phyloP scores from a whole-genome alignment of 495 filamentous ascomycete genomes.

The Jackrogersella multiformis region DNA sequence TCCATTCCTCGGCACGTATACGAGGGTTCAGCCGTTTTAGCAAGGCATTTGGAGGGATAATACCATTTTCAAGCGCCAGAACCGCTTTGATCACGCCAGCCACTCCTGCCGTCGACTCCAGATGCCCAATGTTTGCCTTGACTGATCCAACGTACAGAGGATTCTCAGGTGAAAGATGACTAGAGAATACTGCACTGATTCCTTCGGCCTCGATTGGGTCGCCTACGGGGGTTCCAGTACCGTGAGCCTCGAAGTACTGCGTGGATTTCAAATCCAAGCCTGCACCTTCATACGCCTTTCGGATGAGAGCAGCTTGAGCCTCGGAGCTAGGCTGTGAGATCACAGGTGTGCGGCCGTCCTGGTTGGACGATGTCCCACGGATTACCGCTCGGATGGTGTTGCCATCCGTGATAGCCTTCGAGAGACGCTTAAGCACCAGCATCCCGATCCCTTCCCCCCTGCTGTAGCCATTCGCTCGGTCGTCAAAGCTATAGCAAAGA shows the following conservation, averaged over 20 bases:
- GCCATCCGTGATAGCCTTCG: constrained; percentile 54
- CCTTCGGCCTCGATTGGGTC: constrained; percentile 49
- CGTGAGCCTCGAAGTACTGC: constrained; percentile 55
- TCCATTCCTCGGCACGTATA: neutral
- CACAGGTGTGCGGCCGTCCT: constrained; percentile 52
- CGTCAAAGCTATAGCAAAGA: constrained; percentile 54
- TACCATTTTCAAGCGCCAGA: constrained; percentile 56
- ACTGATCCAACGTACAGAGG: constrained; percentile 57
- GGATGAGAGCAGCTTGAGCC: constrained; percentile 64
- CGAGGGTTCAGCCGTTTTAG: neutral
- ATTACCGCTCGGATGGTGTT: constrained; percentile 63
- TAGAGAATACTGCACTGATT: constrained; percentile 9
- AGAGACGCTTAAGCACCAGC: constrained; percentile 58
- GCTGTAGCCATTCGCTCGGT: constrained; percentile 54
- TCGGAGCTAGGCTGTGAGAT: constrained; percentile 64
- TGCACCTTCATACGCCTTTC: constrained; percentile 54
- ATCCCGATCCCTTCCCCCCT: constrained; percentile 57
- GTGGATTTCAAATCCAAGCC: constrained; percentile 45
- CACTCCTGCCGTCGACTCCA: constrained; percentile 58
- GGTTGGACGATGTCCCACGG: constrained; percentile 55
- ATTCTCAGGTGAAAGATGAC: constrained; percentile 21
- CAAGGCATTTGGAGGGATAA: constrained; percentile 31
- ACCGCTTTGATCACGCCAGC: constrained; percentile 60
- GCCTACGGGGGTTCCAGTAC: constrained; percentile 61
- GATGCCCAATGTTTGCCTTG: constrained; percentile 62